These are phyloP conservation scores for Penicillium sp. DNA, from an alignment of 2,329 filamentous ascomycete species.

Conservation along the genomic window DNA sequence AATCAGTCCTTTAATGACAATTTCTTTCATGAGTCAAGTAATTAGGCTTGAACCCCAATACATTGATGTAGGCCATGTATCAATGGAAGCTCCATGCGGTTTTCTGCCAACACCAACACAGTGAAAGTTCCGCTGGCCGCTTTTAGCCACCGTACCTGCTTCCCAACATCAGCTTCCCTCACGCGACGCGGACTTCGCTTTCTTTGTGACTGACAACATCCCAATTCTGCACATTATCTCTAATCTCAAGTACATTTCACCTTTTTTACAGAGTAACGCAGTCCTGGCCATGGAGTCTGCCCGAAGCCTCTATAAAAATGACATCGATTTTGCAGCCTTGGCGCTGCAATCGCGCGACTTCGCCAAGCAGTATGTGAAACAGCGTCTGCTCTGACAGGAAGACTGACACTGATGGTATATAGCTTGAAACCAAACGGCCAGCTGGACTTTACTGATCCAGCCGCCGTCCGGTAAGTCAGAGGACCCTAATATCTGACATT, in stretches of 20 bases:
- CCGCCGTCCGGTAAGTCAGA: constrained; percentile 63
- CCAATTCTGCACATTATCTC: neutral
- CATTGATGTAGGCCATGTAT: neutral
- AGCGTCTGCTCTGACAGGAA: neutral
- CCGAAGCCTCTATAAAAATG: constrained; percentile 53
- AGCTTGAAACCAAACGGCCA: constrained; percentile 56
- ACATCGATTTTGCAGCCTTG: constrained; percentile 62
- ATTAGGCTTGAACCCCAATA: neutral
- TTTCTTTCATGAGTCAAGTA: neutral
- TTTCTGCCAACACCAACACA: neutral
- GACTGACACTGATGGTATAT: constrained; percentile 5
- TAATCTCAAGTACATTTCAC: neutral
- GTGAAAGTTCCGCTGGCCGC: neutral
- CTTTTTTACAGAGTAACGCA: neutral
- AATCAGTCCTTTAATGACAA: neutral
- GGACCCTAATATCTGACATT: neutral
- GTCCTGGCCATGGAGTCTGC: constrained; percentile 29
- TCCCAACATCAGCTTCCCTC: neutral
- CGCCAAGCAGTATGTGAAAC: constrained; percentile 50
- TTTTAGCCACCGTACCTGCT: accelerated
- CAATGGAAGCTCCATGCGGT: neutral
- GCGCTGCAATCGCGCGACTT: constrained; percentile 59
- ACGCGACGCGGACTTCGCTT: neutral
- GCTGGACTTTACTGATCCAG: constrained; percentile 77
- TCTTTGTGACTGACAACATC: neutral